A percentile compares a stretch with the other conserved stretches of the same genome.
These are phyloP conservation scores for Casuarina cunninghamiana DNA, from an alignment of 306 rosid species.

Conservation along the genomic window DNA sequence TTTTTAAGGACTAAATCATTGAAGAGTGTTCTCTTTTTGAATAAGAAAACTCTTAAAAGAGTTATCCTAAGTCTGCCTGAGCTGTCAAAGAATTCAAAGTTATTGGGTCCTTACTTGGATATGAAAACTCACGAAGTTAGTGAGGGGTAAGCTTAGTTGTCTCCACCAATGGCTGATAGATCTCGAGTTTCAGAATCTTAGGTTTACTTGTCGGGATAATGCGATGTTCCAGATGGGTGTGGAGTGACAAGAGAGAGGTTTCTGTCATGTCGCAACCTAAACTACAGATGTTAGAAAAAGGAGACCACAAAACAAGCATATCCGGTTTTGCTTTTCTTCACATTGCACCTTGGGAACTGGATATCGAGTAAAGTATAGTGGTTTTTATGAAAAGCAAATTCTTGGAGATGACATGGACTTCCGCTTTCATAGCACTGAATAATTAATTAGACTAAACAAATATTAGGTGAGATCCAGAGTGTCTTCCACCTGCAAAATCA, in stretches of 20 bases:
- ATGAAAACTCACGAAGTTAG: neutral
- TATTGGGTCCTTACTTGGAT: neutral
- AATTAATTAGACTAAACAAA: neutral
- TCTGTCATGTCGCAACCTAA: neutral
- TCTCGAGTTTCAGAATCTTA: neutral
- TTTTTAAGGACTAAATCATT: neutral
- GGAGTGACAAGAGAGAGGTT: neutral
- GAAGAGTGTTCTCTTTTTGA: neutral
- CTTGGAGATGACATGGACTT: neutral
- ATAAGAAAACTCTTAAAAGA: neutral
- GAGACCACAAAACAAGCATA: neutral
- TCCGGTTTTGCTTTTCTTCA: too few relatives aligned
- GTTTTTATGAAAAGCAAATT: neutral
- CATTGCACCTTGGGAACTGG: neutral
- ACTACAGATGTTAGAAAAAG: neutral
- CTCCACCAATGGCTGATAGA: neutral
- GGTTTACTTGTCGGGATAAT: neutral
- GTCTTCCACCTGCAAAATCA: constrained; percentile 28
- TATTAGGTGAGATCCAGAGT: constrained; percentile 33
- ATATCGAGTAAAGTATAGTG: neutral
- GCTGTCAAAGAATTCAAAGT: neutral
- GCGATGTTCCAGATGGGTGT: neutral
- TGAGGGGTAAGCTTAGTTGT: neutral
- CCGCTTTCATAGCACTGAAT: neutral
- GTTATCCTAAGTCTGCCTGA: neutral